A percentile compares a stretch with the other conserved stretches of the same genome.
Conservation (phyloP, 2,329 filamentous ascomycete species). For the Fusarium newnesense region DNA sequence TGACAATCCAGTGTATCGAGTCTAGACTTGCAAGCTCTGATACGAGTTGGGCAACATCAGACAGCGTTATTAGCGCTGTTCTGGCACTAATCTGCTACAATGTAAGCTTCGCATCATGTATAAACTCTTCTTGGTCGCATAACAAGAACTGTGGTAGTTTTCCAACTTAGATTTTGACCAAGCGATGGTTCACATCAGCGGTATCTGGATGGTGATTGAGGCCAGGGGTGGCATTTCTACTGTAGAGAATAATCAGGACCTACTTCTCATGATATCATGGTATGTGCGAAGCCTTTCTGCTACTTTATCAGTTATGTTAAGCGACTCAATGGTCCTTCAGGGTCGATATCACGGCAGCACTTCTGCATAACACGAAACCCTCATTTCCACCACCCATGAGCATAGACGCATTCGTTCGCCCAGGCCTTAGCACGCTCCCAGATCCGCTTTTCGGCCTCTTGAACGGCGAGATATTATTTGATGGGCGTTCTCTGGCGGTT, state of each 20-base stretch:
- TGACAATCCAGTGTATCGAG: slow-evolving; percentile 11
- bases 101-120: not conserved
- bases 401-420: not conserved
- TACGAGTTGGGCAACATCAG: not conserved
- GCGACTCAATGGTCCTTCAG: not conserved
- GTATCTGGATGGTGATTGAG: slow-evolving; percentile 1
- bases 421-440: not conserved
- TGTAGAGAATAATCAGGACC: not conserved
- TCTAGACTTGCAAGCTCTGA: not conserved
- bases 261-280: slow-evolving; percentile 12
- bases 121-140: not conserved
- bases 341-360: slow-evolving; percentile 17
- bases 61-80: slow-evolving; percentile 7
- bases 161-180: slow-evolving; percentile 12
- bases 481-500: not conserved
- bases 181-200: slow-evolving; percentile 6
- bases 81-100: slow-evolving; percentile 11
- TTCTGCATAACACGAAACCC: slow-evolving; percentile 9
- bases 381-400: not conserved
- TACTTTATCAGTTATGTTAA: too few relatives aligned
- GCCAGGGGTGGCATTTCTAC: slow-evolving; percentile 12
- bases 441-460: not conserved
- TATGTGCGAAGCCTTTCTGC: not conserved
- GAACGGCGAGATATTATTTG: not conserved
- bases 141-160: not conserved